Evolutionary conservation across 768 basidiomycete genomes (phyloP).

Genomic region (Polyporus arcularius): DNA sequence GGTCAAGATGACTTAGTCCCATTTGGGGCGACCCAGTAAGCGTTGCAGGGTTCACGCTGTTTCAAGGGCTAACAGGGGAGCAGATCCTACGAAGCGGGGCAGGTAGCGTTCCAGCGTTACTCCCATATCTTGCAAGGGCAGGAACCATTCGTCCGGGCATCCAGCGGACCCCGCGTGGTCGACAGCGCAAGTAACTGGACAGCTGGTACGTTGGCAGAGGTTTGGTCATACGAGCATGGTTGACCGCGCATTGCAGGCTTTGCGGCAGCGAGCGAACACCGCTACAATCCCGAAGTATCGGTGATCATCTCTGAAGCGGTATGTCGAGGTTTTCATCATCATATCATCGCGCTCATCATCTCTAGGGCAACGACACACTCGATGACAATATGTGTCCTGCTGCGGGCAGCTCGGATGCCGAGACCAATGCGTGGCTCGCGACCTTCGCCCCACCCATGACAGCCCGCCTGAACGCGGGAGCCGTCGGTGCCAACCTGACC

Average conservation of each 20-base stretch:
- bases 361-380: constrained; percentile 58
- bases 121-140: constrained; percentile 43
- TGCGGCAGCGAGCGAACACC: constrained; percentile 47
- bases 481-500: constrained; percentile 62
- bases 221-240: background rate
- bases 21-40: constrained; percentile 67
- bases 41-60: background rate
- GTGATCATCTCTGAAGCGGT: constrained; percentile 64
- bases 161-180: constrained; percentile 59
- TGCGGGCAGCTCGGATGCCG: constrained; percentile 42
- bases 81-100: constrained; percentile 54
- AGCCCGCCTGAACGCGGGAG: constrained; percentile 56
- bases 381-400: constrained; percentile 66
- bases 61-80: background rate
- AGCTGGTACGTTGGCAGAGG: constrained; percentile 41
- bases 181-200: constrained; percentile 72
- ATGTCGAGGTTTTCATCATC: constrained; percentile 16
- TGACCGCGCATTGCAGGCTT: constrained; percentile 48
- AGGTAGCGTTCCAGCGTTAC: constrained; percentile 56
- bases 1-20: constrained; percentile 59
- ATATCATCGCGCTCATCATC: background rate
- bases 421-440: constrained; percentile 52
- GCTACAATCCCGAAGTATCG: constrained; percentile 48
- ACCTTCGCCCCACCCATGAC: constrained; percentile 59
- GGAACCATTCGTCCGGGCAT: constrained; percentile 56